Base-by-base conservation (phyloP, 2,329 filamentous ascomycete genomes). In the Sporothrix mexicana region DNA sequence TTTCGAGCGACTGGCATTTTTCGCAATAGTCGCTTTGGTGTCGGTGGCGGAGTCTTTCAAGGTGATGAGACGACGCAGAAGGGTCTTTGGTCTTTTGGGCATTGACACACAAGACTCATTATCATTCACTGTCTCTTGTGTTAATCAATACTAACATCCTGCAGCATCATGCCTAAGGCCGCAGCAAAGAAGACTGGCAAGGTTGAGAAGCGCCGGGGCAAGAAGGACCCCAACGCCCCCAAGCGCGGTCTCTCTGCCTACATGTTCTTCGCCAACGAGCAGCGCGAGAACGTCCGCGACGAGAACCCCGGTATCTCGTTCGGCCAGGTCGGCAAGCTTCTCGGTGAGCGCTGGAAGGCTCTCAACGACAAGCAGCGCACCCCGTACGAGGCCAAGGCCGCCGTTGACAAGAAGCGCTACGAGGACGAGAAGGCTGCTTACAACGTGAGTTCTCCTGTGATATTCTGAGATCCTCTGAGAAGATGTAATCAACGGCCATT, bases 261-360 rank as follows among this genome's bases (percentile, higher is more conserved):
- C 91, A 99, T 99, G 96, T 98, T 98, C 92, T 99, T 98, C 83
- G 96, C 96, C 90, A 98, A 98, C 82, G 96, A 98, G 86, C 94
- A 98, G 86, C 95, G 96, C 79, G 95, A 98, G 82, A 97, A 96
- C 84, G 96, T 99, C 79, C 94, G 96, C 79, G 94, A 97, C 83
- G 95, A 98, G 85, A 98, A 98, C 89, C 95, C 95, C 53, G 95
- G 95, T 79, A 97, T 98, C 86, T 92, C 92, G 78, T 99, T 99
- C 85, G 96, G 94, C 80, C 95, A 98, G 85, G 95, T 99, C 80
- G 96, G 96, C 86, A 98, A 98, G 90, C 88, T 96, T 80, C 94
- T 99, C 74, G 96, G 96, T 85, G 95, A 98, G 90, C 92, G 93
- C 87, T 99, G 96, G 96, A 99, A 99, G 94, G 93, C 91, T 74